Conservation (phyloP, 1,139 yeast genomes). For the Geotrichum citri-aurantii region DNA sequence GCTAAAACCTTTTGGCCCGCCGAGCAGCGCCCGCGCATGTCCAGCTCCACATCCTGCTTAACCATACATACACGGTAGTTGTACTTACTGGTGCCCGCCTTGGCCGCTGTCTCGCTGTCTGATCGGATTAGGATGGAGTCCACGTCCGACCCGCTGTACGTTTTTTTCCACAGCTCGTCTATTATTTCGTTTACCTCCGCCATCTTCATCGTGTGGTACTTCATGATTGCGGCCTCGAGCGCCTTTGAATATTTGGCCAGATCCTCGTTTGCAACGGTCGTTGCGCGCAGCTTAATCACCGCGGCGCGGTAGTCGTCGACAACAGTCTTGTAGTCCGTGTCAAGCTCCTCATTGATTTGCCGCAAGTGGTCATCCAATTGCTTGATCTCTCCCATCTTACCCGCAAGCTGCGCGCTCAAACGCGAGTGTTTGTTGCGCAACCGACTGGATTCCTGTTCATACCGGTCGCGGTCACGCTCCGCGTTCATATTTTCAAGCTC, state of each 20-base stretch:
- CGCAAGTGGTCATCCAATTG: slow-evolving; percentile 73
- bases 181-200: slow-evolving; percentile 81
- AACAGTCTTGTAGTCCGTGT: slow-evolving; percentile 64
- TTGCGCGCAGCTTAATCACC: slow-evolving; percentile 72
- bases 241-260: slow-evolving; percentile 77
- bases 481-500: slow-evolving; percentile 56
- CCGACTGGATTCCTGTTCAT: slow-evolving; percentile 51
- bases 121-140: slow-evolving; percentile 84
- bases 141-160: slow-evolving; percentile 93
- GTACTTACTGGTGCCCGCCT: slow-evolving; percentile 49
- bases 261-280: slow-evolving; percentile 76
- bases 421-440: slow-evolving; percentile 53
- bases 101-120: slow-evolving; percentile 53
- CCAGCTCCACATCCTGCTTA: slow-evolving; percentile 84
- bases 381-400: slow-evolving; percentile 76
- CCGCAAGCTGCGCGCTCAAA: slow-evolving; percentile 64
- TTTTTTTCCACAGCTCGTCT: slow-evolving; percentile 87
- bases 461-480: slow-evolving; percentile 54
- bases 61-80: slow-evolving; percentile 95
- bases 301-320: slow-evolving; percentile 60
- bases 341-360: slow-evolving; percentile 51
- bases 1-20: slow-evolving; percentile 98
- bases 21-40: slow-evolving; percentile 97
- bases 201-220: slow-evolving; percentile 87
- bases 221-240: slow-evolving; percentile 89